phyloP scores from a whole-genome alignment of 2,329 filamentous ascomycete species.

The Penicillium verrucosum region DNA sequence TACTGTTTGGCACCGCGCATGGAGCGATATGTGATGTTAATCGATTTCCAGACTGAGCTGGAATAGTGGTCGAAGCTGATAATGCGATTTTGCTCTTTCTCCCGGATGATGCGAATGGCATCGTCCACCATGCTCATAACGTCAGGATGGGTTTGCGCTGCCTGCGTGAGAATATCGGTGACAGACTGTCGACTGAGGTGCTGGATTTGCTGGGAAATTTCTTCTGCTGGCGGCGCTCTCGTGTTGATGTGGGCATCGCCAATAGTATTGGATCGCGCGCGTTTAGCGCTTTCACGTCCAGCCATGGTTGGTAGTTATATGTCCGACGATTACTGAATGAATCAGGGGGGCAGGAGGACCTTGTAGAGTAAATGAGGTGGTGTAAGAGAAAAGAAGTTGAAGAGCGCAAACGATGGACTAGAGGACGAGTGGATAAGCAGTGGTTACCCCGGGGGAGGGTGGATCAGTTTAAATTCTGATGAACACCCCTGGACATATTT shows the following conservation, averaged over 20 bases:
- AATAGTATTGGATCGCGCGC: not conserved
- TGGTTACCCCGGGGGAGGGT: no score
- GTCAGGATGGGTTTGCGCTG: not conserved
- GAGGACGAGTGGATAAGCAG: not conserved
- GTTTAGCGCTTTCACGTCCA: not conserved
- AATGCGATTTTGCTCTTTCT: not conserved
- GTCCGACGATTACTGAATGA: not conserved
- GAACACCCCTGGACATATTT: not conserved
- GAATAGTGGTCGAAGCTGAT: not conserved
- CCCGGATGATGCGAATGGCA: not conserved
- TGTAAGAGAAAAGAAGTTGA: not conserved
- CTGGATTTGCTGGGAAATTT: not conserved
- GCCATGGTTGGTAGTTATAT: not conserved
- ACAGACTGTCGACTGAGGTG: not conserved
- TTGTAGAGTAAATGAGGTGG: not conserved
- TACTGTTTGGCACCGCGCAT: slow-evolving; percentile 7
- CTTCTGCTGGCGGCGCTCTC: not conserved
- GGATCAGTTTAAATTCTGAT: not conserved
- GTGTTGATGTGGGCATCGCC: not conserved
- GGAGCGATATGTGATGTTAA: slow-evolving; percentile 11
- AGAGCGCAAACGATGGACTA: not conserved
- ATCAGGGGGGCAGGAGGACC: not conserved
- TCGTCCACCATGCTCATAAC: not conserved
- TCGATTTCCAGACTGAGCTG: slow-evolving; percentile 5
- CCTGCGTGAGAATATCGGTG: not conserved